Percentiles rank a stretch among this genome's conserved stretches.
Evolutionary conservation across 2,329 filamentous ascomycete species (phyloP).

Genomic region (Colletotrichum godetiae): DNA sequence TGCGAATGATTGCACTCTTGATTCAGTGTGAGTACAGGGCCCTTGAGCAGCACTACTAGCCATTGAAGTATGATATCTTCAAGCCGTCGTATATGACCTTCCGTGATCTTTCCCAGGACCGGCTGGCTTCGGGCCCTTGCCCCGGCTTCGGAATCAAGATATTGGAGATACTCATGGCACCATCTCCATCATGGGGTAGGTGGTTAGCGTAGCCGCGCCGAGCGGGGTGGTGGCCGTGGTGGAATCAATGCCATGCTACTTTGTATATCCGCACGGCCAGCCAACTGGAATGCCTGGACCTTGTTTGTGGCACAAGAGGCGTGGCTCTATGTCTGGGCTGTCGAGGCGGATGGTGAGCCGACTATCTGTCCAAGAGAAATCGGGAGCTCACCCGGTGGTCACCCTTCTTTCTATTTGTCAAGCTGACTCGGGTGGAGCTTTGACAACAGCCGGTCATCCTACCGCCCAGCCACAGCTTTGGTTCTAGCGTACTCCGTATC

Average conservation of each 20-base stretch:
- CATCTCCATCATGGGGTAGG: not conserved
- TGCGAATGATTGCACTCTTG: not conserved
- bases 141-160: conserved; percentile 11
- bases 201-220: not conserved
- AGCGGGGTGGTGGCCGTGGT: not conserved
- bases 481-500: not conserved
- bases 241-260: not conserved
- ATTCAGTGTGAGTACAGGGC: not conserved
- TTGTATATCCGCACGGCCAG: not conserved
- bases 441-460: not conserved
- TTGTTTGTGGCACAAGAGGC: not conserved
- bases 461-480: not conserved
- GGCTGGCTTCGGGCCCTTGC: conserved; percentile 11
- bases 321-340: not conserved
- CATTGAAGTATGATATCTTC: conserved; percentile 19
- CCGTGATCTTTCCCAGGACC: not conserved
- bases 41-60: not conserved
- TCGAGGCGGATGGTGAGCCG: not conserved
- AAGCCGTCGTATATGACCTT: not conserved
- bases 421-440: not conserved
- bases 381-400: not conserved
- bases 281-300: not conserved
- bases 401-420: not conserved
- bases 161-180: not conserved
- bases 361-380: not conserved